Evolutionary conservation across 75 land plant species (phyloP), one percentile per base, ranked within the genome.

Genomic region (Azolla pinnata): DNA sequence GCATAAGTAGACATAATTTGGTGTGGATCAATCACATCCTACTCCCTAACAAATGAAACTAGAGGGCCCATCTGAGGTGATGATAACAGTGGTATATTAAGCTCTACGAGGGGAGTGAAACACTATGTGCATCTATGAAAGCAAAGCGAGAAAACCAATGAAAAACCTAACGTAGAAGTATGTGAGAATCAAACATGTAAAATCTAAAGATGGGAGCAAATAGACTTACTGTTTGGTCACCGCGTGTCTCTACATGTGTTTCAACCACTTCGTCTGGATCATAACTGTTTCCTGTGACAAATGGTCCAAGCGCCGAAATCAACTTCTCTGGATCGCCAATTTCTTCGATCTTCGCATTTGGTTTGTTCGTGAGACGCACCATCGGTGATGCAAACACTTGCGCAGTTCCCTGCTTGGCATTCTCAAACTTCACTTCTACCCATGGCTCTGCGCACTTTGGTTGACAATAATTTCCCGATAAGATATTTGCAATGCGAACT

Each of bases 361-460:
- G 98, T 38, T 86, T 93, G 70, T 93, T 93, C 20, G 87, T 85
- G 24, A 93, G 85, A n/a, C 96, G 96, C n/a, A 93, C 84, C 64
- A 93, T 64, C 16, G 98, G 98, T 31, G 98, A 82, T 44, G 87
- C 98, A 60, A 93, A 88, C 45, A 93, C 85, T 64, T 85, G 98
- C 7, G 90, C 60, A 19, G 84, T 83, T 5, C 98, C 98, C 32
- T 93, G 87, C 32, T 89, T 89, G 33, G 70, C 78, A 62, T 81
- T 83, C 57, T 89, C 90, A 67, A 93, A 93, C 57, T 93, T 93
- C 10, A 86, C 98, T 63, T 93, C 98, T 54, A 93, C 83, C 98
- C 98, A 93, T 5, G 98, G 98, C 66, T 93, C 98, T 1, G 98
- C 98, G 54, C 98, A 93, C 62, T 93, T 93, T n/a, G 98, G 98